Percentiles rank a stretch among this genome's conserved stretches.
phyloP scores from a whole-genome alignment of 345 rosid genomes.

The Carallia pectinifolia region DNA sequence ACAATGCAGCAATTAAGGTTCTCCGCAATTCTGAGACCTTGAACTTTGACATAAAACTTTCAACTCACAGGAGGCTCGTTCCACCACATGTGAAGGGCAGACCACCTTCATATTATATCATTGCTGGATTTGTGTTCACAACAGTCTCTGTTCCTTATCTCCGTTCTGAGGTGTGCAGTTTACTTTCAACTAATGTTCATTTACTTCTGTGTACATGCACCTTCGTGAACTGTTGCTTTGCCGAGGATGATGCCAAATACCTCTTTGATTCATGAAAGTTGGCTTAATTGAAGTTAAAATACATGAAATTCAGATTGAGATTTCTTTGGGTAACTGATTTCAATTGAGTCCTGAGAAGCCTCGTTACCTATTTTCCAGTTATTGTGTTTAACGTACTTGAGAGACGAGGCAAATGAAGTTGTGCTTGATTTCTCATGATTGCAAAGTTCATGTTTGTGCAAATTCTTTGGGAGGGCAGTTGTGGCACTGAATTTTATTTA shows the following conservation, averaged over 20 bases:
- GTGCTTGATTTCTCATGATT: not conserved
- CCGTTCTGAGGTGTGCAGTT: constrained; percentile 73
- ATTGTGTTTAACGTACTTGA: not conserved
- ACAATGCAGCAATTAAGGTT: constrained; percentile 72
- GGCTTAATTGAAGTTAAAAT: not conserved
- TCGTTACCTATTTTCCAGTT: not conserved
- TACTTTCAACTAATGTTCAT: not conserved
- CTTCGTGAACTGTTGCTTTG: not conserved
- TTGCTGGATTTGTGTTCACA: constrained; percentile 90
- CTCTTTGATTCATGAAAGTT: not conserved
- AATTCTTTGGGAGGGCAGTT: not conserved
- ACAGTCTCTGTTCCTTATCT: constrained; percentile 92
- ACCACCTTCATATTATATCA: constrained; percentile 87
- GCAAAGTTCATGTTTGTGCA: not conserved
- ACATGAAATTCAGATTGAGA: not conserved
- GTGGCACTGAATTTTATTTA: not conserved
- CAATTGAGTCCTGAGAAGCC: not conserved
- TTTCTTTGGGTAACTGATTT: not conserved
- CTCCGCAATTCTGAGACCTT: constrained; percentile 64
- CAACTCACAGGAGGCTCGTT: constrained; percentile 80
- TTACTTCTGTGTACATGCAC: not conserved
- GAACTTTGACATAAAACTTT: constrained; percentile 73
- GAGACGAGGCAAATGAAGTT: not conserved
- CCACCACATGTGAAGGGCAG: constrained; percentile 77
- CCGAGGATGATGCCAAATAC: not conserved